Base-by-base conservation (phyloP, 2,329 filamentous ascomycete genomes). In the Sporothrix pallida region DNA sequence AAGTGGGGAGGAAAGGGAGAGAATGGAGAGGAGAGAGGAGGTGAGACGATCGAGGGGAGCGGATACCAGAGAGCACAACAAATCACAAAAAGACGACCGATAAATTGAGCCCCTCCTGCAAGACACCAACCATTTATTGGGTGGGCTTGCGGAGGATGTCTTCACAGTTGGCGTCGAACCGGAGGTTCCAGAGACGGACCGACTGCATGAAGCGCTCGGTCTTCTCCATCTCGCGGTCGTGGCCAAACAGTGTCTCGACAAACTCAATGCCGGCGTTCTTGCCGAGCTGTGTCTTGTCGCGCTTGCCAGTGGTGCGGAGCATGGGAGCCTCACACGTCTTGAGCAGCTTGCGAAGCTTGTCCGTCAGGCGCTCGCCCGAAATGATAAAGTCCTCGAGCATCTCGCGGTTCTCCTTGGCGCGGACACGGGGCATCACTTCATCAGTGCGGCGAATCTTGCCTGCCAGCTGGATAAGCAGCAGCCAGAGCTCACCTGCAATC, bases 101-200 rank as follows among this genome's bases (percentile, higher is more conserved):
- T 10, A 8, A 12, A 48, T 17, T 17, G 52, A 44, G 23, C 6
- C 37, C 54, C 15, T 56, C 37, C 20, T 37, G 31, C 13, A 50
- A 20, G 15, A 60, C 42, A 48, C 63, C 37, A 20, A 20, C 58
- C 71, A 73, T 80, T 80, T 87, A 91, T 79, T 84, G 82, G 77
- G 86, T 86, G 56, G 90, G 90, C 79, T 87, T 85, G 77, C 84
- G 84, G 75, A 98, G 86, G 78, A 98, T 95, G 42, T 95, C 93
- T 79, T 97, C 93, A 84, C 94, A 97, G 86, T 98, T 98, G 82
- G 93, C 93, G 80, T 98, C 94, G 82, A 98, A 99, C 65, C 95
- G 92, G 83, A 97, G 90, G 82, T 93, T 94, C 93, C 95, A 99
- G 50, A 95, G 87, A 69, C 93, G 89, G 80, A 97, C 91, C 76